Evolutionary conservation across 139 green algal species (phyloP), one percentile per base, ranked within the genome.

Genomic region (Chlamydomonas sphaeroides): DNA sequence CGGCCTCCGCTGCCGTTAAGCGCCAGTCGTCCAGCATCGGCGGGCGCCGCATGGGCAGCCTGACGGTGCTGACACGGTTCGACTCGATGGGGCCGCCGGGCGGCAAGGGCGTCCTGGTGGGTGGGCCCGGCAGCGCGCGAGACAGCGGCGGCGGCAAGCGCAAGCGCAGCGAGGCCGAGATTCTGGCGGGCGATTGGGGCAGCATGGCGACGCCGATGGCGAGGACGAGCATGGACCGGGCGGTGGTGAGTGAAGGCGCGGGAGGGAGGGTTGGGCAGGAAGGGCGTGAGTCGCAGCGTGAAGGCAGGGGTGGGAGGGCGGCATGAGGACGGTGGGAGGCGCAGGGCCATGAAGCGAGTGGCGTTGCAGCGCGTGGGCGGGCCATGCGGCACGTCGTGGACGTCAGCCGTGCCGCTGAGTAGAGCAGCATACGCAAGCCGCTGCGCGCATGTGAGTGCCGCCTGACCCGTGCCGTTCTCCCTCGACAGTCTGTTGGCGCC

Each of bases 21-120:
- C 59, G 75, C 21, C 75, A 72, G 75, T 72, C 75, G 25, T 73
- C 39, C 30, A 28, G 74, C 17, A n/a, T 59, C 3, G 59, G 62
- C 5, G 74, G 39, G 25, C 74, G 80, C 42, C 57, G 68, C 3
- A n/a, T 45, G 20, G 48, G 61, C 26, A 63, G 70, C 41, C 17
- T 86, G 33, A 86, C 80, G 25, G 69, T 86, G 45, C 45, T 86
- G 41, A 86, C 80, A 33, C 80, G 80, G 14, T 82, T 82, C 42
- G 75, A 82, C 45, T 73, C 62, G 26, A 80, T 80, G 74, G 63
- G 57, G 26, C 48, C 51, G 74, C 74, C 74, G 1, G 25, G 57
- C 74, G 63, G 63, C 63, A 68, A 68, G 63, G 63, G 32, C 33
- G 35, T 17, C 63, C n/a, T n/a, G n/a, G n/a, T n/a, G n/a, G 33